These are phyloP conservation scores for Ambispora gerdemannii DNA, from an alignment of 192 early-diverging fungal species.

Conservation along the genomic window DNA sequence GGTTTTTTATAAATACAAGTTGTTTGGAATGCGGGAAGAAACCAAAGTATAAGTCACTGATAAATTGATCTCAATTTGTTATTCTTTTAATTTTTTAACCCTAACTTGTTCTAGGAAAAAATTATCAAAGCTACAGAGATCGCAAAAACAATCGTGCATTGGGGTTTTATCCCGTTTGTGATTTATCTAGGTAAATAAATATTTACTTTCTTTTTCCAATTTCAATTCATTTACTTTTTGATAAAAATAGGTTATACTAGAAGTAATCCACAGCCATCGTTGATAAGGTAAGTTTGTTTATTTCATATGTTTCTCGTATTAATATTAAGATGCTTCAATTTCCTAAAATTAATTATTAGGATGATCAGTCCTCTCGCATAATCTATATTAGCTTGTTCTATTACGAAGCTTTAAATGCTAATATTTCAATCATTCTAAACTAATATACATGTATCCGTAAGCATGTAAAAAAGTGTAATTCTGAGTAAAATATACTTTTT, in stretches of 20 bases:
- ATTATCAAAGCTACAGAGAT: conserved; percentile 53
- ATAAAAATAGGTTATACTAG: conserved; percentile 19
- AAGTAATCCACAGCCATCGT: conserved; percentile 23
- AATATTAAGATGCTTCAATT: background rate
- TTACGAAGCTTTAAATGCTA: too few relatives aligned
- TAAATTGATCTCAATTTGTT: background rate
- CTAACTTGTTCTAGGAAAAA: conserved; percentile 45
- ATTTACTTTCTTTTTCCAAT: background rate
- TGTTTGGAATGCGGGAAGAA: conserved; percentile 22
- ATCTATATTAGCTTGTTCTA: too few relatives aligned
- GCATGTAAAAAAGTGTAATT: too few relatives aligned
- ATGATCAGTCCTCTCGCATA: conserved; percentile 4
- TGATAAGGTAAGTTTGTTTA: conserved; percentile 12
- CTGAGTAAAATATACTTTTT: too few relatives aligned
- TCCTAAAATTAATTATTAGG: too few relatives aligned
- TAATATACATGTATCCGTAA: too few relatives aligned
- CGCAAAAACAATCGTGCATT: conserved; percentile 56
- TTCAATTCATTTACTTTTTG: background rate
- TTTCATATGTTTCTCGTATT: background rate
- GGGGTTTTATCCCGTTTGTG: conserved; percentile 60
- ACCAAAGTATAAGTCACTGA: conserved; percentile 6
- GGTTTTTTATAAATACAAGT: background rate
- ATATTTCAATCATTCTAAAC: too few relatives aligned
- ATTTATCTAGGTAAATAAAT: conserved; percentile 50
- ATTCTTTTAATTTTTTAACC: conserved; percentile 4